Base-by-base conservation (phyloP, 768 basidiomycete species). In the Podaxis pistillaris region DNA sequence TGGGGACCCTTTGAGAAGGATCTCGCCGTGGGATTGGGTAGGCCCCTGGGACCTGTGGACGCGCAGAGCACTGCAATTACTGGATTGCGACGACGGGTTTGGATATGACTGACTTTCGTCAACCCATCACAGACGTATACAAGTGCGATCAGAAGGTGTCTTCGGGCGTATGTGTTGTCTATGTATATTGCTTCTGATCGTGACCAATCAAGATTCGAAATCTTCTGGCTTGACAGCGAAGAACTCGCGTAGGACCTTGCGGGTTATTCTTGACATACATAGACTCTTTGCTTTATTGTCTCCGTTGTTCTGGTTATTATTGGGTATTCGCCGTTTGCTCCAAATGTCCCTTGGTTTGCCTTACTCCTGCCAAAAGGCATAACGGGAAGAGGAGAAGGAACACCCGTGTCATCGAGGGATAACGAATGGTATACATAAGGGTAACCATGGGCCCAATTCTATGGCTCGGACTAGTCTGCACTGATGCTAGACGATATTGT, bases 251-350 rank as follows among this genome's bases (percentile, higher is more conserved):
- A 53, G 60, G 40, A 44, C 50, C 22, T 54, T 33, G 19, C n/a
- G 30, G 50, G 13, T 33, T 36, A 62, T 55, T 44, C 44, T 47
- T 47, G 44, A 55, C 60, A 54, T 54, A n/a, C n/a, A 24, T 30
- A 30, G 28, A 30, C 30, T 33, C 26, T 55, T 6, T 55, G 30
- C n/a, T 62, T 30, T 54, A 62, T 62, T 47, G 60, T 26, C 60
- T 55, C 58, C 58, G 58, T 12, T 52, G 36, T 60, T 60, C 58
- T 26, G 47, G 50, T 38, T 60, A 60, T 60, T 60, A 60, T 60
- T 60, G 58, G 58, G 22, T 60, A 60, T 52, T 52, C 58, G 58
- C 58, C 58, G 50, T 60, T 60, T 60, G 15, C 58, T 41, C 58
- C 58, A 60, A 52, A 24, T 12, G 36, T 60, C 58, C 13, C 33